Evolutionary conservation across 2,329 filamentous ascomycete species (phyloP).

Genomic region (Pyrenophora tritici-repentis): DNA sequence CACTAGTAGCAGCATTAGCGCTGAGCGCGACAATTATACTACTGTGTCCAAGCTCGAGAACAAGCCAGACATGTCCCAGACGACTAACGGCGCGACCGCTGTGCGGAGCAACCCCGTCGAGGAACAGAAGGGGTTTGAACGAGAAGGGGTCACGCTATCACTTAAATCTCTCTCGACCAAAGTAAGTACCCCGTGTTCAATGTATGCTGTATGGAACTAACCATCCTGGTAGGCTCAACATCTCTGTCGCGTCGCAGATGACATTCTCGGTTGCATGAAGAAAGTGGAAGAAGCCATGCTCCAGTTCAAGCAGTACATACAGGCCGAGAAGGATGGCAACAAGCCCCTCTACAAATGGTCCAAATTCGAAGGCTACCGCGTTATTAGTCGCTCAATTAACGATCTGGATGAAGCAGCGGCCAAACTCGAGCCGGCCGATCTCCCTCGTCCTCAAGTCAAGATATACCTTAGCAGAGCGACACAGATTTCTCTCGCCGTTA

Average conservation of each 20-base stretch:
- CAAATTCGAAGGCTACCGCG: conserved; percentile 14
- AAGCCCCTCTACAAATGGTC: conserved; percentile 23
- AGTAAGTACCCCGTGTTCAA: background rate
- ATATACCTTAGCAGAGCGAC: conserved; percentile 11
- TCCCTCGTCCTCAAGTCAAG: conserved; percentile 1
- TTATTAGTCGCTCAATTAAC: conserved; percentile 3
- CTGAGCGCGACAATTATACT: background rate
- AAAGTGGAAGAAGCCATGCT: conserved; percentile 17
- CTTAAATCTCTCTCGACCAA: background rate
- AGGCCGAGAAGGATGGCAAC: conserved; percentile 7
- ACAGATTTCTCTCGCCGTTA: conserved; percentile 10
- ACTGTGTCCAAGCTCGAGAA: background rate
- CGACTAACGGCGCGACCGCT: background rate
- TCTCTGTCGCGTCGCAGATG: conserved; percentile 1
- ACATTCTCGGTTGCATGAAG: conserved; percentile 12
- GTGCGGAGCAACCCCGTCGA: background rate
- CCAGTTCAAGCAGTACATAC: conserved; percentile 12
- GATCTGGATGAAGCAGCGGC: conserved; percentile 8
- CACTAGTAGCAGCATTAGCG: background rate
- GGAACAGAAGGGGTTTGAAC: background rate
- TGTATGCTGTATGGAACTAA: background rate
- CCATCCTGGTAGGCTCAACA: background rate
- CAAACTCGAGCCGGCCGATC: conserved; percentile 1
- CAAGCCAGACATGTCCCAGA: background rate
- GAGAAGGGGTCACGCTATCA: background rate